Conservation (phyloP, 192 early-diverging fungal species). For the Coemansia reversa region DNA sequence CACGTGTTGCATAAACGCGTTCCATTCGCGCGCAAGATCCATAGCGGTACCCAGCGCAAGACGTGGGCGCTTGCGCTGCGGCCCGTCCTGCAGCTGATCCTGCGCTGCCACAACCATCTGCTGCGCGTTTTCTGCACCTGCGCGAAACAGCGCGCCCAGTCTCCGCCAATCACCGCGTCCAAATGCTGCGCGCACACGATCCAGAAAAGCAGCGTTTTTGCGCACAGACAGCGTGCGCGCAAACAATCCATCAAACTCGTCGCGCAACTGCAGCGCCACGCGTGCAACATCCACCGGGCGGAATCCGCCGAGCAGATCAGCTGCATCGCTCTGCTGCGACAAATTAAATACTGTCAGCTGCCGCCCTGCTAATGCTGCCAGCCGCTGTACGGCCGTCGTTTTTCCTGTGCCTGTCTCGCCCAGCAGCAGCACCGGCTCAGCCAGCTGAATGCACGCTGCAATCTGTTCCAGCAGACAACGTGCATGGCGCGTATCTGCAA, state of each 20-base stretch:
- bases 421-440: conserved; percentile 85
- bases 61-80: conserved; percentile 6
- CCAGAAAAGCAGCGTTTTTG: conserved; percentile 84
- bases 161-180: conserved; percentile 81
- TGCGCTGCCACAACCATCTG: conserved; percentile 20
- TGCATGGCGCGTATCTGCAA: conserved; percentile 85
- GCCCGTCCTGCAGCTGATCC: conserved; percentile 23
- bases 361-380: conserved; percentile 73
- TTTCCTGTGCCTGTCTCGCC: conserved; percentile 99
- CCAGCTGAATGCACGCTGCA: conserved; percentile 73
- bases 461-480: conserved; percentile 82
- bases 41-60: conserved; percentile 11
- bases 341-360: conserved; percentile 91
- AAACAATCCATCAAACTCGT: conserved; percentile 86
- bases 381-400: conserved; percentile 91
- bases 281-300: conserved; percentile 87
- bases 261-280: conserved; percentile 75
- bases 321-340: conserved; percentile 92
- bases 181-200: conserved; percentile 70
- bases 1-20: conserved; percentile 63
- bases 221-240: conserved; percentile 81
- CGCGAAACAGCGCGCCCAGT: conserved; percentile 70
- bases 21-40: conserved; percentile 70
- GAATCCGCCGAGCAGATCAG: conserved; percentile 95
- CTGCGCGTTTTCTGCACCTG: conserved; percentile 53